phyloP scores from a whole-genome alignment of 352 stramenopile species.

The Globisporangium solare region DNA sequence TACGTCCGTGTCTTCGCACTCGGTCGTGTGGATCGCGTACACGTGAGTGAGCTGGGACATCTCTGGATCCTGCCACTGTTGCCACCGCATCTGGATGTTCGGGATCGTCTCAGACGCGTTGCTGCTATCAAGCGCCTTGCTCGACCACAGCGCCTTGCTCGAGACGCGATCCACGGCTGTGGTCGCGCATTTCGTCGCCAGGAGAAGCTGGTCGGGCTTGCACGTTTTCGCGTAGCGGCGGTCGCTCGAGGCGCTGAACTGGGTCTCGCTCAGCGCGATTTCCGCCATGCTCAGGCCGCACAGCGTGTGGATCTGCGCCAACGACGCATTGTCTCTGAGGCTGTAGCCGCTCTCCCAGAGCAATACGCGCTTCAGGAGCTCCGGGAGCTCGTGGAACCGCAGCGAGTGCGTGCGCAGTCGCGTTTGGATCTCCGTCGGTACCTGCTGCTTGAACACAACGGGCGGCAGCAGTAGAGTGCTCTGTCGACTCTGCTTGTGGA shows the following conservation, averaged over 20 bases:
- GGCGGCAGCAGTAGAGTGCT: neutral
- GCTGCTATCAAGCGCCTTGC: neutral
- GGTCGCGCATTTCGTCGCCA: constrained; percentile 13
- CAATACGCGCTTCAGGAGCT: constrained; percentile 43
- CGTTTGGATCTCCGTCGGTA: constrained; percentile 12
- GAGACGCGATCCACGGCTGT: constrained; percentile 15
- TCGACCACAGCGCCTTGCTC: constrained; percentile 11
- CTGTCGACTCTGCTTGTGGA: neutral
- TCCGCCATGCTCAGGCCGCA: constrained; percentile 22
- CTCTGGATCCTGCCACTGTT: neutral
- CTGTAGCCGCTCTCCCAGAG: constrained; percentile 58
- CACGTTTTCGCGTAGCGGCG: constrained; percentile 7
- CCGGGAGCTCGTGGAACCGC: constrained; percentile 18
- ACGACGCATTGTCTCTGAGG: constrained; percentile 10
- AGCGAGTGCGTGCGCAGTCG: constrained; percentile 11
- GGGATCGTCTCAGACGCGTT: neutral
- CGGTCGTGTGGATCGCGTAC: constrained; percentile 9
- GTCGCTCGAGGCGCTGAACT: constrained; percentile 14
- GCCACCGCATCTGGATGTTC: constrained; percentile 2
- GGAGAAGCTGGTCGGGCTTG: constrained; percentile 9
- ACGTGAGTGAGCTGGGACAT: constrained; percentile 1
- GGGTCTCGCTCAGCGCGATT: constrained; percentile 19
- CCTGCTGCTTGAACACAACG: constrained; percentile 9
- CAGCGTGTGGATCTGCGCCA: constrained; percentile 27
- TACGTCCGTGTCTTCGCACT: neutral